Evolutionary conservation across 257 asterid genomes (phyloP), one percentile per base, ranked within the genome.

Genomic region (Cinchona pubescens): DNA sequence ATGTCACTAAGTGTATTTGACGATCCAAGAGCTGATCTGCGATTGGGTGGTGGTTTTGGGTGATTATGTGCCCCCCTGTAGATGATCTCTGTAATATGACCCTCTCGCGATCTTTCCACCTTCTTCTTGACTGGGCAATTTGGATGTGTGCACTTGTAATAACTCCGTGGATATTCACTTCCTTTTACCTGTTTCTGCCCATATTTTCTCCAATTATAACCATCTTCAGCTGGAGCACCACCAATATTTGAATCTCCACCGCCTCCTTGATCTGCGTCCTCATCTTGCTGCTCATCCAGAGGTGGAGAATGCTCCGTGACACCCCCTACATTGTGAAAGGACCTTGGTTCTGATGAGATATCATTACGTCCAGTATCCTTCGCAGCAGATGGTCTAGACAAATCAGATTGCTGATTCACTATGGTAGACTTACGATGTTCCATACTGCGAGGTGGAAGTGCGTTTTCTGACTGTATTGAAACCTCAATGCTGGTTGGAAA

Each of bases 111-210:
- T 67, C 94, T 87, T 79, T 91, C 96, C 21, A 93, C 94, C 76
- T 91, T 89, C 78, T 93, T 93, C 96, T 91, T 93, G 73, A 88
- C 97, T 0, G 89, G 90, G 72, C 98, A 93, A 51, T 78, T 82
- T 53, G 78, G 79, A 80, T 89, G 84, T 3, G 96, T 89, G 85
- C 98, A 93, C 89, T 91, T 93, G 83, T 86, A 93, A 77, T 93
- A 93, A 74, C 98, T 93, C n/a, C 97, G 84, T 10, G 98, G 98
- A 82, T 74, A 92, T 77, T 87, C 92, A 16, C 98, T 91, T 51
- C 97, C 96, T 78, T 88, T 91, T 30, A 92, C 97, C 56, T 89
- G 96, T 74, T 93, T 93, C 80, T 93, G 98, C 66, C 98, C 98
- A 29, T 93, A 93, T 75, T 93, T 92, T 78, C 92, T 82, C 97